phyloP scores from a whole-genome alignment of 345 rosid species.

The Euphorbia peplus region DNA sequence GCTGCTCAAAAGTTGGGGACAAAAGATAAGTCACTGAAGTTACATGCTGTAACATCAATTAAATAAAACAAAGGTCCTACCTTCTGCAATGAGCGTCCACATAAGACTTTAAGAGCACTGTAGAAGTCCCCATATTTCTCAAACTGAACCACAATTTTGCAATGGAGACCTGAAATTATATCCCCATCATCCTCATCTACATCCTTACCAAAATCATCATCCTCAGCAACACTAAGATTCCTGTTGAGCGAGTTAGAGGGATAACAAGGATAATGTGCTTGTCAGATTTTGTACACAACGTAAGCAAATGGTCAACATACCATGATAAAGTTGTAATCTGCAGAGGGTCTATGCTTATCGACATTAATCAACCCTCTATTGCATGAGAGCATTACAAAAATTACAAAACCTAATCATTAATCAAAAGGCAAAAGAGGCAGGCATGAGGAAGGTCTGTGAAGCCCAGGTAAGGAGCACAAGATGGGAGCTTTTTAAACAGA shows the following conservation, averaged over 20 bases:
- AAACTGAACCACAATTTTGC: constrained; percentile 88
- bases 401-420: too few relatives aligned
- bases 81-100: constrained; percentile 82
- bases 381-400: too few relatives aligned
- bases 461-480: too few relatives aligned
- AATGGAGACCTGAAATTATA: constrained; percentile 76
- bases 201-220: constrained; percentile 56
- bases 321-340: neutral
- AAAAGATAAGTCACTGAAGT: neutral
- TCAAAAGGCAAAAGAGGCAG: too few relatives aligned
- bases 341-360: neutral
- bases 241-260: constrained; percentile 41
- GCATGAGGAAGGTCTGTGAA: too few relatives aligned
- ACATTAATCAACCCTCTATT: too few relatives aligned
- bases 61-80: constrained; percentile 29
- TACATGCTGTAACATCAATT: neutral
- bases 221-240: constrained; percentile 85
- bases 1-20: constrained; percentile 40
- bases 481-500: too few relatives aligned
- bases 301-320: constrained; percentile 5
- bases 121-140: constrained; percentile 69
- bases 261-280: constrained; percentile 20
- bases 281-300: constrained; percentile 15
- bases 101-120: constrained; percentile 69
- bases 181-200: constrained; percentile 42